Conservation (phyloP, 1,139 yeast genomes). For the Hemisphaericaspora lyxosophila region DNA sequence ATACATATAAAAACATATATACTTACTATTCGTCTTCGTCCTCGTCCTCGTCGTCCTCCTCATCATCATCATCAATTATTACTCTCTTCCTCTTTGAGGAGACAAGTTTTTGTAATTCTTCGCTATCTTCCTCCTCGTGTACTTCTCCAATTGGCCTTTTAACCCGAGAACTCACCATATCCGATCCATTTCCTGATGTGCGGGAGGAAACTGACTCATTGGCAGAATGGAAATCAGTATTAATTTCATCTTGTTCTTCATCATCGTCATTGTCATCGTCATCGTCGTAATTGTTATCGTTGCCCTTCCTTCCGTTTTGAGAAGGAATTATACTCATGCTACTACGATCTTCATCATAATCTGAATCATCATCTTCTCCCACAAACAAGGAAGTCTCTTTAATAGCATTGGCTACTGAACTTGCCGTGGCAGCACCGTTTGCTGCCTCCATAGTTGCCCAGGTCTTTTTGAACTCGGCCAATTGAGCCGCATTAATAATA, state of each 20-base stretch:
- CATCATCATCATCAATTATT: conserved; percentile 6
- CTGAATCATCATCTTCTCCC: conserved; percentile 17
- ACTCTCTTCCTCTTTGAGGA: conserved; percentile 10
- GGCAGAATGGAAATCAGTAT: not conserved
- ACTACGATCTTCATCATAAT: no score
- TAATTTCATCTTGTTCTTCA: not conserved
- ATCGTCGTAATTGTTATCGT: no score
- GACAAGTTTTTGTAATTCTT: conserved; percentile 5
- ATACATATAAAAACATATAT: no score
- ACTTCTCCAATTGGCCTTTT: not conserved
- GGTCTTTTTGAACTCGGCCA: conserved; percentile 37
- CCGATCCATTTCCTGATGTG: conserved; percentile 1
- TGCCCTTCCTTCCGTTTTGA: no score
- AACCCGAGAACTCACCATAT: not conserved
- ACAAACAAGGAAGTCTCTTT: conserved; percentile 21
- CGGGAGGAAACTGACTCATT: not conserved
- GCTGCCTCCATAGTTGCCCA: conserved; percentile 33
- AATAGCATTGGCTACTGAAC: conserved; percentile 27
- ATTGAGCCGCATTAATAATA: conserved; percentile 36
- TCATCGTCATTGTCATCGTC: conserved; percentile 11
- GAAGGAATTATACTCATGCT: no score
- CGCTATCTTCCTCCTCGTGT: conserved; percentile 6
- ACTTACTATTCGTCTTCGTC: conserved; percentile 20
- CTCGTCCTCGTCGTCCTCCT: conserved; percentile 22
- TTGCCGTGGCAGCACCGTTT: conserved; percentile 13